Conservation (phyloP, 73 alveolate genomes). For the Breviolum minutum region DNA sequence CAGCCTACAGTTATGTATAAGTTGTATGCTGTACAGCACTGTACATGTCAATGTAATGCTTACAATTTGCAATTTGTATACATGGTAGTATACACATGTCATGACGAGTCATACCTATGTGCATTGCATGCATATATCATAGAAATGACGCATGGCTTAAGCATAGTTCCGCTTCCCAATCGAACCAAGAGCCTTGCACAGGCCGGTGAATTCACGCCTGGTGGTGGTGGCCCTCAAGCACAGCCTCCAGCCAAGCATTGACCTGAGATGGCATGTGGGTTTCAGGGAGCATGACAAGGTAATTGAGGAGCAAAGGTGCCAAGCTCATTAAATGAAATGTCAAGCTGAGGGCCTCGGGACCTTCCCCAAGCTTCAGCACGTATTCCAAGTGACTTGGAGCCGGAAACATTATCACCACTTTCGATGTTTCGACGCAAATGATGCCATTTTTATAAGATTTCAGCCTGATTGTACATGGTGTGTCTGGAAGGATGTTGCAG, state of each 20-base stretch:
- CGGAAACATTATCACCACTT: neutral
- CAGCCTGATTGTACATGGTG: no score
- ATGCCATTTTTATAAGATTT: no score
- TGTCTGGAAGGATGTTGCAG: no score
- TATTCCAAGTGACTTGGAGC: slow-evolving; percentile 39
- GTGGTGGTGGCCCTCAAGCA: slow-evolving; percentile 39
- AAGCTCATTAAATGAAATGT: no score
- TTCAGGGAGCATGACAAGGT: no score
- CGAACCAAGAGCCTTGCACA: neutral
- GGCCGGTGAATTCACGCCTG: slow-evolving; percentile 73
- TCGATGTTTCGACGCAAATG: neutral
- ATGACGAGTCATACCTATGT: neutral
- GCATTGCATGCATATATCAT: neutral
- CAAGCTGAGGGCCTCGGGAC: slow-evolving; percentile 27
- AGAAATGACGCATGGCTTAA: no score
- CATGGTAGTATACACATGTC: neutral
- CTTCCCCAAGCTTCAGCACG: slow-evolving; percentile 70
- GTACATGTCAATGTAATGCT: neutral
- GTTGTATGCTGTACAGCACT: no score
- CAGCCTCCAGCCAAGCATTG: slow-evolving; percentile 37
- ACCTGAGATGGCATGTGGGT: neutral
- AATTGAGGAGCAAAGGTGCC: no score
- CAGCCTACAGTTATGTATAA: neutral
- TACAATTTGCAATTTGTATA: neutral
- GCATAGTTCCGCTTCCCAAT: no score